Conservation (phyloP, 1,139 yeast genomes). For the Diutina pseudorugosa region DNA sequence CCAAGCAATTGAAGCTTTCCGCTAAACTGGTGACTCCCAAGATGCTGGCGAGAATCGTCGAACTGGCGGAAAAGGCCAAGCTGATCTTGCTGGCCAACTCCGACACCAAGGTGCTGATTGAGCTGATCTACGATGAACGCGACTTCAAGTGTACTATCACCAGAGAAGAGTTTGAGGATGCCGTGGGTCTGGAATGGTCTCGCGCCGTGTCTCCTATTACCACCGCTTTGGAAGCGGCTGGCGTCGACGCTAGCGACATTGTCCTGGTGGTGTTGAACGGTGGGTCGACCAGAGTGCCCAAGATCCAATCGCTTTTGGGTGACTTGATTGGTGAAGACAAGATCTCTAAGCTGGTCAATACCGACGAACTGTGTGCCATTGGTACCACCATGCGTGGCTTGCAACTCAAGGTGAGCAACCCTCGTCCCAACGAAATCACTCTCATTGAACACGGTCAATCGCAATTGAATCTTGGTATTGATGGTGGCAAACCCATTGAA, state of each 20-base stretch:
- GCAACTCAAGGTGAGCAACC: slow-evolving; percentile 37
- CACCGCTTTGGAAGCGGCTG: slow-evolving; percentile 30
- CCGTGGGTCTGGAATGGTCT: slow-evolving; percentile 28
- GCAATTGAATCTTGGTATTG: slow-evolving; percentile 26
- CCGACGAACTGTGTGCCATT: slow-evolving; percentile 89
- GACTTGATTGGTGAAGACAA: slow-evolving; percentile 40
- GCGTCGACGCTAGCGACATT: slow-evolving; percentile 25
- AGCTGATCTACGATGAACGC: slow-evolving; percentile 53
- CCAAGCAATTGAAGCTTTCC: slow-evolving; percentile 17
- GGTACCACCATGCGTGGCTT: slow-evolving; percentile 85
- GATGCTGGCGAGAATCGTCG: slow-evolving; percentile 57
- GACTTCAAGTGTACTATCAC: slow-evolving; percentile 61
- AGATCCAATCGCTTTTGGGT: slow-evolving; percentile 51
- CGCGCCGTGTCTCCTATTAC: slow-evolving; percentile 44
- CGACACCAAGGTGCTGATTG: slow-evolving; percentile 65
- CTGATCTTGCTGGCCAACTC: slow-evolving; percentile 74
- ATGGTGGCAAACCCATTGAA: slow-evolving; percentile 15
- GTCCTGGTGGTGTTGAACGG: slow-evolving; percentile 75
- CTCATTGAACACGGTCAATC: slow-evolving; percentile 45
- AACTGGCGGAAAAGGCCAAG: slow-evolving; percentile 82
- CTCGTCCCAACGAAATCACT: slow-evolving; percentile 42
- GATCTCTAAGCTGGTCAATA: slow-evolving; percentile 81
- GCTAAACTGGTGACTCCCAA: slow-evolving; percentile 33
- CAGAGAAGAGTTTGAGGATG: slow-evolving; percentile 68
- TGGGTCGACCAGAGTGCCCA: slow-evolving; percentile 87